Conservation (phyloP, 768 basidiomycete species). For the Rubroboletus satanas region DNA sequence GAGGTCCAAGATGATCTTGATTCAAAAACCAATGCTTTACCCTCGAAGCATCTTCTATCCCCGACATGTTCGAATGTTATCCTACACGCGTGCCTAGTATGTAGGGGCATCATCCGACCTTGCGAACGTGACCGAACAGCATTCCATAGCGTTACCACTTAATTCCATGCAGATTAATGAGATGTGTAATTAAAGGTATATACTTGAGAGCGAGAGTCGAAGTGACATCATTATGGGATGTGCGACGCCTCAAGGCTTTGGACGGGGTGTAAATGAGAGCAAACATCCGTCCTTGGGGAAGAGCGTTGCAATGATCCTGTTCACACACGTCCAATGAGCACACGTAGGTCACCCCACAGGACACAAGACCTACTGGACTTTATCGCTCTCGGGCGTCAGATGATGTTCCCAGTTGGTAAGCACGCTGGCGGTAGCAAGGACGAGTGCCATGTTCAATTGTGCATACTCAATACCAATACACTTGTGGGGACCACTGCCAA, state of each 20-base stretch:
- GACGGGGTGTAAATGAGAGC: conserved; percentile 70
- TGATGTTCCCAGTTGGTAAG: conserved; percentile 87
- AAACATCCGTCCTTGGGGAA: conserved; percentile 94
- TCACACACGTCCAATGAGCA: background rate
- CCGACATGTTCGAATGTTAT: background rate
- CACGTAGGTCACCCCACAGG: background rate
- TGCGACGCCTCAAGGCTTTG: conserved; percentile 17
- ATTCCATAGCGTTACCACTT: background rate
- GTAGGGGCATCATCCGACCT: background rate
- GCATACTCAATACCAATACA: conserved; percentile 95
- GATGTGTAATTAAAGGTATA: conserved; percentile 14
- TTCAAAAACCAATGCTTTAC: background rate
- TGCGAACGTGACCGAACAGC: background rate
- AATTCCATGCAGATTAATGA: conserved; percentile 14
- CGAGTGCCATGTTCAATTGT: conserved; percentile 82
- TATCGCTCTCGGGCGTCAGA: conserved; percentile 68
- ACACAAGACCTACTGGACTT: conserved; percentile 66
- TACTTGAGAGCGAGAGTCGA: background rate
- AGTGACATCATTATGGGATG: background rate
- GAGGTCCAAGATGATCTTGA: background rate
- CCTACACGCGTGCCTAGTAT: background rate
- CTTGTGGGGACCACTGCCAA: conserved; percentile 88
- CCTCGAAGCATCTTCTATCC: background rate
- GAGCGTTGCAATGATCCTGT: conserved; percentile 88
- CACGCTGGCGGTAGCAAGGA: conserved; percentile 76